Conservation (phyloP, 139 green algal genomes). For the Chloropicon primus region DNA sequence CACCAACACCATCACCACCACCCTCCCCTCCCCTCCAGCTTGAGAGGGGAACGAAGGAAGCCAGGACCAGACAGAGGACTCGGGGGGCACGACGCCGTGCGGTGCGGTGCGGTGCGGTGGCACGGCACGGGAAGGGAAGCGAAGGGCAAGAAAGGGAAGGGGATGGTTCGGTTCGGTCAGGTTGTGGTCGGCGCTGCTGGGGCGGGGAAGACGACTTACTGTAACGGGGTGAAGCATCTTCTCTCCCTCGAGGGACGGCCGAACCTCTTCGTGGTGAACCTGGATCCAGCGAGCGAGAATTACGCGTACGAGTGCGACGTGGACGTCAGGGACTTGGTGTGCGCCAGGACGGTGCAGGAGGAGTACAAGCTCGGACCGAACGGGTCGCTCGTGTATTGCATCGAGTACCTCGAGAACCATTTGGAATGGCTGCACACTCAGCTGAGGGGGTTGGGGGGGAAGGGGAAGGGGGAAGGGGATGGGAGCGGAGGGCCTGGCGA, state of each 20-base stretch:
- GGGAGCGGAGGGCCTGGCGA: constrained; percentile 67
- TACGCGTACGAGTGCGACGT: constrained; percentile 80
- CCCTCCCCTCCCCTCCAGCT: too few relatives aligned
- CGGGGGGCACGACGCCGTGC: too few relatives aligned
- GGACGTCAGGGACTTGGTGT: constrained; percentile 77
- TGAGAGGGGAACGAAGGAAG: too few relatives aligned
- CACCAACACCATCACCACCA: too few relatives aligned
- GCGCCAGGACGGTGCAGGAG: constrained; percentile 86
- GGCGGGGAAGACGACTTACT: neutral
- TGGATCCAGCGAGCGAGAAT: constrained; percentile 86
- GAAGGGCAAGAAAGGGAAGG: neutral
- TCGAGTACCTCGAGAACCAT: constrained; percentile 96
- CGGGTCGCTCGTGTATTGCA: constrained; percentile 91
- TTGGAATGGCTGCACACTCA: constrained; percentile 83
- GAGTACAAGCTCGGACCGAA: constrained; percentile 92
- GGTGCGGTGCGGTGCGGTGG: too few relatives aligned
- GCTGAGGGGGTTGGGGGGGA: constrained; percentile 65
- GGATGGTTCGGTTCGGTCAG: neutral
- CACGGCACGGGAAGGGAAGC: too few relatives aligned
- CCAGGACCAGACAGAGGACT: too few relatives aligned
- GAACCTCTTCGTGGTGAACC: neutral
- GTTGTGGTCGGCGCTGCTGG: neutral
- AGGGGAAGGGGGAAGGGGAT: neutral
- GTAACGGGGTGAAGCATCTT: neutral
- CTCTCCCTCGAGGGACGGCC: neutral